Evolutionary conservation across 306 rosid species (phyloP), one percentile per base, ranked within the genome.

Genomic region (Vachellia collinsii): DNA sequence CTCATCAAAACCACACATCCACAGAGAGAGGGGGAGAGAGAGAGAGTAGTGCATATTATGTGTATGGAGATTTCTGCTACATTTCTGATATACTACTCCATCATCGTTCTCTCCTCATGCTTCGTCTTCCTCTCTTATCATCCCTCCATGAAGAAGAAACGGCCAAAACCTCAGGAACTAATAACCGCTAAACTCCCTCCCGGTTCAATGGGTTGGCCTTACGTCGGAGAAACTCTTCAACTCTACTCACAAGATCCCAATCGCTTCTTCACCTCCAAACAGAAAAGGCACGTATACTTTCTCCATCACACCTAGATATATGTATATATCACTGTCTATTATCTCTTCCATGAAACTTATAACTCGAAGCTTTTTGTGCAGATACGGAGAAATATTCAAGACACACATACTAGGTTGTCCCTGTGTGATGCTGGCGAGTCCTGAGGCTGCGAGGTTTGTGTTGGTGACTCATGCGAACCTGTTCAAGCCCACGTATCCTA

Each of bases 141-240:
- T 36, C 54, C 79, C 51, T 81, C 81, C 47, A 72, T 82, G 9
- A 89, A 63, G 77, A 86, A 83, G 77, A 86, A 83, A 81, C 77
- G 53, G 41, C 72, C 13, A 37, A 79, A 76, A 47, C 44, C 64
- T 17, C 11, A 50, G 53, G 17, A 68, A 19, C 39, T 4, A 11
- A 6, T 4, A 11, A 6, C 22, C 16, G 50, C 84, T 23, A 86
- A 89, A 80, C 94, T 91, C 72, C 97, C 98, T 34, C 97, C 98
- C 3, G 98, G 98, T 29, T 91, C 97, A 81, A 81, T 91, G 94
- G 98, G 98, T 29, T 90, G 93, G 97, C 97, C 97, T 80, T 91
- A 77, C 50, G 41, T 92, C 0, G 97, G 97, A 67, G 92, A 94
- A 68, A 94, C 97, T 19, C 88, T 88, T 37, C 97, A 91, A 70